A percentile compares a stretch with the other conserved stretches of the same genome.
Evolutionary conservation across 129 eudicot species (phyloP).

Genomic region (Flaveria bidentis): DNA sequence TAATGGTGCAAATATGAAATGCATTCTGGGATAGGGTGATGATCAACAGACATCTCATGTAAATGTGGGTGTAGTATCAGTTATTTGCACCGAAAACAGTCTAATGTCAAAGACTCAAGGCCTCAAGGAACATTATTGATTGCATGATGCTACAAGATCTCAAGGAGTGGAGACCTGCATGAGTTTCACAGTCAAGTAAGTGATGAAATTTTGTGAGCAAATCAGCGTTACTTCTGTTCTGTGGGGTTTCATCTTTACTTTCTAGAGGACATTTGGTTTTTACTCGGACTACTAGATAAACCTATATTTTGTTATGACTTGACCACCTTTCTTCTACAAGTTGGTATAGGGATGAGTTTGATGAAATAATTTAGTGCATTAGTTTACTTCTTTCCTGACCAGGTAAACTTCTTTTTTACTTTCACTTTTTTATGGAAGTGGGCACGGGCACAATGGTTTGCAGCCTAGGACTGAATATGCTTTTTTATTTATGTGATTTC

Average conservation of each 20-base stretch:
- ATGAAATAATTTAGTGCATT: neutral
- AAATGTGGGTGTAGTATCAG: slow-evolving; percentile 26
- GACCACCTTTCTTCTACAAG: neutral
- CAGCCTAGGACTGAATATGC: too few relatives aligned
- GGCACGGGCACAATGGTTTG: too few relatives aligned
- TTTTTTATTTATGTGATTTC: too few relatives aligned
- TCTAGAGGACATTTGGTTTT: too few relatives aligned
- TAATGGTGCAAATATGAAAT: too few relatives aligned
- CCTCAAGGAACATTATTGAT: slow-evolving; percentile 17
- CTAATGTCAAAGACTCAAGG: slow-evolving; percentile 26
- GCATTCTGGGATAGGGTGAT: slow-evolving; percentile 25
- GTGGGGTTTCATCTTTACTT: too few relatives aligned
- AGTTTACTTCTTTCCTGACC: neutral
- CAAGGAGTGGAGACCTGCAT: slow-evolving; percentile 30
- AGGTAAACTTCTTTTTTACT: neutral
- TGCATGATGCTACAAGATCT: slow-evolving; percentile 37
- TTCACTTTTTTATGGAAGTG: too few relatives aligned
- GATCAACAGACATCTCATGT: slow-evolving; percentile 11
- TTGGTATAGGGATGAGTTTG: neutral
- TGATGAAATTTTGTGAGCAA: too few relatives aligned
- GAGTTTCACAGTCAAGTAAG: too few relatives aligned
- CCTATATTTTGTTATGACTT: neutral
- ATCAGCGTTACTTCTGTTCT: too few relatives aligned
- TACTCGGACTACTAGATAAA: neutral
- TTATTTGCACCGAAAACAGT: slow-evolving; percentile 17